Evolutionary conservation across 305 asterid genomes (phyloP).

Genomic region (Fraxinus greggii): DNA sequence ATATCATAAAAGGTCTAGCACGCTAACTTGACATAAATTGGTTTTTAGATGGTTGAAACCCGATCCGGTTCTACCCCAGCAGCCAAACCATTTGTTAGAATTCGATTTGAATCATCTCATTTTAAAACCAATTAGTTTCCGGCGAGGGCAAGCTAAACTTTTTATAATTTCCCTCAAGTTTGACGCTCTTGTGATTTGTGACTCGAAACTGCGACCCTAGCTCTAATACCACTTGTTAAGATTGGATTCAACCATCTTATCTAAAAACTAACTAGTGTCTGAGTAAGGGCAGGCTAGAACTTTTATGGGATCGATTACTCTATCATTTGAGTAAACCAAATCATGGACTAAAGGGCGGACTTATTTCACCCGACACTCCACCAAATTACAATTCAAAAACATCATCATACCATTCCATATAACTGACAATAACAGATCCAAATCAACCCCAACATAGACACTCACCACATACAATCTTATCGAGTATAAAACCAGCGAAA

Average conservation of each 20-base stretch:
- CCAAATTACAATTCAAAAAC: slow-evolving; percentile 2
- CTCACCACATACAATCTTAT: background rate
- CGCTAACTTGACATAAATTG: background rate
- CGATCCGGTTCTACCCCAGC: background rate
- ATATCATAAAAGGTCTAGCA: background rate
- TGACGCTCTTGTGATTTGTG: background rate
- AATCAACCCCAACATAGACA: background rate
- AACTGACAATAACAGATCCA: background rate
- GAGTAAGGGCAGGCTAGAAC: background rate
- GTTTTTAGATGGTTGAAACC: background rate
- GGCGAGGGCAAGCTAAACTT: background rate
- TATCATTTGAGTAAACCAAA: background rate
- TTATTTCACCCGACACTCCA: background rate
- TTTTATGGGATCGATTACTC: background rate
- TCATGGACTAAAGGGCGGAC: background rate
- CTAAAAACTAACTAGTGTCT: background rate
- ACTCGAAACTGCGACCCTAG: background rate
- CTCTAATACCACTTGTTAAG: background rate
- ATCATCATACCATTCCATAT: background rate
- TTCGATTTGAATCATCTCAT: background rate
- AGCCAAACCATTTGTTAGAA: background rate
- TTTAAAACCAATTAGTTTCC: background rate
- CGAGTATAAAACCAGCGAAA: slow-evolving; percentile 6
- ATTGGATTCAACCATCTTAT: background rate
- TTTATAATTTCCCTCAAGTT: background rate